A percentile compares a stretch with the other conserved stretches of the same genome.
Conservation (phyloP, 768 basidiomycete genomes). For the Tricholoma sp. region DNA sequence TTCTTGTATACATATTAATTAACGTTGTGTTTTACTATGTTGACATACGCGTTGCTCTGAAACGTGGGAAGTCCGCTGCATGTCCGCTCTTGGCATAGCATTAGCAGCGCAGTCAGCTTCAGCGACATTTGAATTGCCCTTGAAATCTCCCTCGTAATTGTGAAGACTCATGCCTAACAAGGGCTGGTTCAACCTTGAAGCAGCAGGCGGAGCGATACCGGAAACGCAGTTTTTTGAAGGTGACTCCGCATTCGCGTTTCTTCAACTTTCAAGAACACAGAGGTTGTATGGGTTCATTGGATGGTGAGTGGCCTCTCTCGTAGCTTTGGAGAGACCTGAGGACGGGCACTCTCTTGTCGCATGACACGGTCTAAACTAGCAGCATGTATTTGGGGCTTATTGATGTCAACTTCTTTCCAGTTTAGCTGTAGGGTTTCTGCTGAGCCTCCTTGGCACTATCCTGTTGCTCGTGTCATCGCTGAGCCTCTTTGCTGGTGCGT, state of each 20-base stretch:
- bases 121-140: not conserved
- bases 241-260: constrained; percentile 79
- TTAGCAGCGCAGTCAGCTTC: not conserved
- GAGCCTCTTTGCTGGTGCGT: constrained; percentile 70
- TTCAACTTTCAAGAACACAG: constrained; percentile 75
- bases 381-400: not conserved
- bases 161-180: constrained; percentile 46
- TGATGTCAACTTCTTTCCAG: constrained; percentile 32
- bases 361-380: not conserved
- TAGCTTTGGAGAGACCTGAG: not conserved
- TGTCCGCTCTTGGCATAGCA: not conserved
- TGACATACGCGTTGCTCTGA: not conserved
- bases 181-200: constrained; percentile 86
- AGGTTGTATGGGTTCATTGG: constrained; percentile 82
- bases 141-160: not conserved
- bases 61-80: not conserved
- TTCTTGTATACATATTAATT: not conserved
- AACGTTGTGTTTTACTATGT: not conserved
- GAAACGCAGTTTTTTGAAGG: constrained; percentile 86
- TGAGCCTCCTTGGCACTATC: constrained; percentile 77
- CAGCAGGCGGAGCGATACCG: constrained; percentile 56
- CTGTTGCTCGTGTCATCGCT: constrained; percentile 70
- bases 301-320: constrained; percentile 48
- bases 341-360: not conserved
- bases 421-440: constrained; percentile 65